These are phyloP conservation scores for Penicillium lividum DNA, from an alignment of 495 filamentous ascomycete genomes.

Conservation along the genomic window DNA sequence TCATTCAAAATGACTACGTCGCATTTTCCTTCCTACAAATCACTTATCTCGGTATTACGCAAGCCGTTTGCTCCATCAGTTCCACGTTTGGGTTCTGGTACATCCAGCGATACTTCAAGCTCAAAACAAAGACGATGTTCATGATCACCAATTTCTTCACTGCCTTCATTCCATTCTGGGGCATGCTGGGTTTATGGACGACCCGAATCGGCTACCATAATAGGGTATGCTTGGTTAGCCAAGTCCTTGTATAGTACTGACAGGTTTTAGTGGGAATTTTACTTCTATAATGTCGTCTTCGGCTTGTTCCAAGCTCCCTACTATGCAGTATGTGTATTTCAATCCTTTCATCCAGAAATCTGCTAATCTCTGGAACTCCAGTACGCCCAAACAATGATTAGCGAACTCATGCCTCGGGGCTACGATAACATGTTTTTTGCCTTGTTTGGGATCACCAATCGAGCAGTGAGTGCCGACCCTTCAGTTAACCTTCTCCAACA, in stretches of 20 bases:
- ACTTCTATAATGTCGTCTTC: conserved; percentile 53
- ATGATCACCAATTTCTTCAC: conserved; percentile 51
- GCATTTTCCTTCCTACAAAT: conserved; percentile 52
- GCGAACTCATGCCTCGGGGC: conserved; percentile 50
- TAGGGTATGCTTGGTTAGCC: conserved; percentile 25
- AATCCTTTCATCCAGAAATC: background rate
- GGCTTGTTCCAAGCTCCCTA: conserved; percentile 53
- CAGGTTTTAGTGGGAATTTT: conserved; percentile 45
- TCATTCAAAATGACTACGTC: conserved; percentile 50
- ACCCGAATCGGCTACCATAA: conserved; percentile 48
- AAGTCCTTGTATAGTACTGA: conserved; percentile 5
- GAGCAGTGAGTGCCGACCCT: conserved; percentile 37
- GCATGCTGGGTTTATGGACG: conserved; percentile 53
- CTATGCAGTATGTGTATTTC: conserved; percentile 38
- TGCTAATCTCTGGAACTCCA: conserved; percentile 9
- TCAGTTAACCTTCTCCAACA: background rate
- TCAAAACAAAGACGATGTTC: conserved; percentile 52
- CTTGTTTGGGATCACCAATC: conserved; percentile 54
- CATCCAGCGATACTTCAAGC: conserved; percentile 49
- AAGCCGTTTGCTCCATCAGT: conserved; percentile 44
- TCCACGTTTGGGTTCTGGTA: conserved; percentile 56
- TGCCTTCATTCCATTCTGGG: conserved; percentile 52
- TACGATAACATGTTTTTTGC: conserved; percentile 58
- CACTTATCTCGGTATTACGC: conserved; percentile 50
- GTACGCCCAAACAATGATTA: conserved; percentile 57